A percentile compares a stretch with the other conserved stretches of the same genome.
Evolutionary conservation across 164 flowering plant genomes (phyloP).

Genomic region (Sextonia rubra): DNA sequence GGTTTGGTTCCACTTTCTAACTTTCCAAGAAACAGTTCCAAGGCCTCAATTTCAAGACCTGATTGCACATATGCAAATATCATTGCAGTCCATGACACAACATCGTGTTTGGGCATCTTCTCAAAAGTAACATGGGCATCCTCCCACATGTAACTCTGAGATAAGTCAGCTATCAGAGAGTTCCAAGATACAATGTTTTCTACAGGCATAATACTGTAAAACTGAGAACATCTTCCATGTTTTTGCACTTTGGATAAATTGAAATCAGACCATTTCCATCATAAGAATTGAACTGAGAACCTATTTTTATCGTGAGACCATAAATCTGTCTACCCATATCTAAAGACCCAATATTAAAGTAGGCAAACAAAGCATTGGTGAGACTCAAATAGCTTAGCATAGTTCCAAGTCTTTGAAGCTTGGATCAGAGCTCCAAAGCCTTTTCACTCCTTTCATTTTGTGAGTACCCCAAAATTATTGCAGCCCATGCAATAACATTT

Average conservation of each 20-base stretch:
- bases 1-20: slow-evolving; percentile 27
- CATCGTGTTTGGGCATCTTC: no score
- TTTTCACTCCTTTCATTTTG: slow-evolving; percentile 28
- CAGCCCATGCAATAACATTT: slow-evolving; percentile 40
- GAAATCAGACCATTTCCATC: slow-evolving; percentile 40
- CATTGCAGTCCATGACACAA: slow-evolving; percentile 45
- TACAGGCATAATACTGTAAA: slow-evolving; percentile 25
- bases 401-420: slow-evolving; percentile 33
- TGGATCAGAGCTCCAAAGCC: slow-evolving; percentile 28
- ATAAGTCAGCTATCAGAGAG: slow-evolving; percentile 23
- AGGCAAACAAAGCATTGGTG: slow-evolving; percentile 37
- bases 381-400: slow-evolving; percentile 34
- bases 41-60: slow-evolving; percentile 25
- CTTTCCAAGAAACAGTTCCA: slow-evolving; percentile 35
- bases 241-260: slow-evolving; percentile 40
- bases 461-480: slow-evolving; percentile 42
- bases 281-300: slow-evolving; percentile 27
- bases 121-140: no score
- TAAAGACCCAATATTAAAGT: slow-evolving; percentile 30
- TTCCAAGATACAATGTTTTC: slow-evolving; percentile 35
- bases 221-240: slow-evolving; percentile 30
- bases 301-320: slow-evolving; percentile 15
- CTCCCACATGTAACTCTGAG: no score
- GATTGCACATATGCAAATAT: slow-evolving; percentile 41
- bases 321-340: slow-evolving; percentile 34